Evolutionary conservation across 139 green algal genomes (phyloP).

Genomic region (Picochlorum sp.): DNA sequence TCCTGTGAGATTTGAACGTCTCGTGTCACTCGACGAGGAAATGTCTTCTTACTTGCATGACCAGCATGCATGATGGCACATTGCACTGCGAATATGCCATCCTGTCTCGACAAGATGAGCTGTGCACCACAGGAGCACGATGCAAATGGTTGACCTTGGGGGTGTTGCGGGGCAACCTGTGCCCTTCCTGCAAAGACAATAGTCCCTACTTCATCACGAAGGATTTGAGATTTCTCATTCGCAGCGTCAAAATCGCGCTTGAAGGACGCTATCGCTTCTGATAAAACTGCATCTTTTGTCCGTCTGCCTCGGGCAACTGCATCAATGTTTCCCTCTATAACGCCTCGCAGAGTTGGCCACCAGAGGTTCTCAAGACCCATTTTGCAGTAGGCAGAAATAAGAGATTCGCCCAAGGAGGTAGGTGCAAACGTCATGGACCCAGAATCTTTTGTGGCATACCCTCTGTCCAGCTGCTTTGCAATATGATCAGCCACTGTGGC

Average conservation of each 20-base stretch:
- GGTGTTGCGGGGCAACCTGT: background rate
- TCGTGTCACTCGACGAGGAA: background rate
- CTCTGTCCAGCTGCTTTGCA: constrained; percentile 42
- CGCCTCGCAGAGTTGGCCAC: constrained; percentile 64
- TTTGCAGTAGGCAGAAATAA: constrained; percentile 68
- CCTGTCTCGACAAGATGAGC: background rate
- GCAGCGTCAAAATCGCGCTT: constrained; percentile 46
- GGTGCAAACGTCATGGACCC: constrained; percentile 57
- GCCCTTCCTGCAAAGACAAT: constrained; percentile 15
- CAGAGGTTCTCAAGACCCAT: constrained; percentile 79
- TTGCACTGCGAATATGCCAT: background rate
- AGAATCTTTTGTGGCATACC: constrained; percentile 75
- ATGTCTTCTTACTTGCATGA: background rate
- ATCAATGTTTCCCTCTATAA: constrained; percentile 79
- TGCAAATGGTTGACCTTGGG: constrained; percentile 6
- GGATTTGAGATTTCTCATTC: constrained; percentile 7
- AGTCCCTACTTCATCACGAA: constrained; percentile 17
- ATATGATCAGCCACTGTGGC: constrained; percentile 87
- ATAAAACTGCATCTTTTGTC: constrained; percentile 56
- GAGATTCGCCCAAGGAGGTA: constrained; percentile 72
- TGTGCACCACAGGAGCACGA: background rate
- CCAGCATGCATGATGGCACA: constrained; percentile 1
- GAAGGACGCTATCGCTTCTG: constrained; percentile 57
- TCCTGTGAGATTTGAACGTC: background rate
- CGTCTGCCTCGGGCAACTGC: constrained; percentile 53